These are phyloP conservation scores for Magnaporthales sp. DNA, from an alignment of 2,329 filamentous ascomycete genomes.

Conservation along the genomic window DNA sequence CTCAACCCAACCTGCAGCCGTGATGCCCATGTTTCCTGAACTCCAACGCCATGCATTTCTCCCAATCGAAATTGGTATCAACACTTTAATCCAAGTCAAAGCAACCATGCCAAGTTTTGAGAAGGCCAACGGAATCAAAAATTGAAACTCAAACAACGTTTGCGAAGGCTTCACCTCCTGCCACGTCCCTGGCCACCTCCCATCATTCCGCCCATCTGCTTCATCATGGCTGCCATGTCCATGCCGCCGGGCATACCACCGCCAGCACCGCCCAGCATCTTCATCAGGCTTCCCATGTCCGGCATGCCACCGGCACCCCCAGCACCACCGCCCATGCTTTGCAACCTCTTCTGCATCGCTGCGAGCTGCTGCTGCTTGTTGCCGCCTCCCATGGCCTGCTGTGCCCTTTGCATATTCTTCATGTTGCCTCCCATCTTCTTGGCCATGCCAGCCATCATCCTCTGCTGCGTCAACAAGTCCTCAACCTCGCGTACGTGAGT, in stretches of 20 bases:
- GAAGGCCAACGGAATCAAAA: background rate
- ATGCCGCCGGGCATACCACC: conserved; percentile 60
- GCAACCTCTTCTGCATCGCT: conserved; percentile 92
- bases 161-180: conserved; percentile 3
- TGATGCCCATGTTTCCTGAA: background rate
- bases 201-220: conserved; percentile 49
- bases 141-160: background rate
- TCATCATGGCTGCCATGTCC: conserved; percentile 76
- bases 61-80: background rate
- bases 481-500: conserved; percentile 90
- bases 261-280: conserved; percentile 72
- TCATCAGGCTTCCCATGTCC: conserved; percentile 80
- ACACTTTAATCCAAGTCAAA: background rate
- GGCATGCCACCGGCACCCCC: conserved; percentile 55
- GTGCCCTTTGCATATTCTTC: conserved; percentile 94
- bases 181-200: conserved; percentile 13
- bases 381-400: conserved; percentile 80
- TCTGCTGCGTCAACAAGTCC: conserved; percentile 92
- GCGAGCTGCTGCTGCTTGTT: conserved; percentile 92
- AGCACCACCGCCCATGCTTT: conserved; percentile 76
- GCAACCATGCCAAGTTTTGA: background rate
- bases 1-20: background rate
- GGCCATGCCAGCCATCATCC: conserved; percentile 98
- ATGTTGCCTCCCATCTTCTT: conserved; percentile 98
- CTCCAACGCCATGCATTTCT: conserved; percentile 5